Evolutionary conservation across 768 basidiomycete species (phyloP).

Genomic region (Rhizopogon roseolus): DNA sequence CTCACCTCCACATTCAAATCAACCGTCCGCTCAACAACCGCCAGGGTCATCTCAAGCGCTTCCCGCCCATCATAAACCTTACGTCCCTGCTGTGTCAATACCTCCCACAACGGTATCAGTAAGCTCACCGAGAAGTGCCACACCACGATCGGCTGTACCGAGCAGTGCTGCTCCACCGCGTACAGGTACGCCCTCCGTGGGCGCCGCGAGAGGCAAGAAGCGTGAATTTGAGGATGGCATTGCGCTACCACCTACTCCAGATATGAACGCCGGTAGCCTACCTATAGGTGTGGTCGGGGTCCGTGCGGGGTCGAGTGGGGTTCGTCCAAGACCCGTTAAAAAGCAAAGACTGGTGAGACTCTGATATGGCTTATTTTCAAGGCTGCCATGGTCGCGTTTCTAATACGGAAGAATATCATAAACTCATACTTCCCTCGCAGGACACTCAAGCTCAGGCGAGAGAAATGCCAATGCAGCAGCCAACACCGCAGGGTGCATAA

Average conservation of each 20-base stretch:
- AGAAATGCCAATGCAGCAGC: constrained; percentile 62
- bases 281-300: constrained; percentile 38
- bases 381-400: neutral
- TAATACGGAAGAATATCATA: neutral
- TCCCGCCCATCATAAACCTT: constrained; percentile 19
- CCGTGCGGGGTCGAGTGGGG: constrained; percentile 53
- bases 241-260: constrained; percentile 18
- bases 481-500: constrained; percentile 68
- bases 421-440: constrained; percentile 26
- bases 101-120: constrained; percentile 24
- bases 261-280: constrained; percentile 18
- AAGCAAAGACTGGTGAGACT: constrained; percentile 66
- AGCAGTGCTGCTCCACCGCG: constrained; percentile 20
- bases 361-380: constrained; percentile 7
- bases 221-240: constrained; percentile 24
- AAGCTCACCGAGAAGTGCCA: constrained; percentile 28
- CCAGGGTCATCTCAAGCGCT: constrained; percentile 9
- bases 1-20: constrained; percentile 18
- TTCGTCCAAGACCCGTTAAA: constrained; percentile 67
- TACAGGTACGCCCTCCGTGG: constrained; percentile 5
- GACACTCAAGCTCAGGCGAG: constrained; percentile 62
- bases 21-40: constrained; percentile 18
- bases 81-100: constrained; percentile 27
- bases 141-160: constrained; percentile 24
- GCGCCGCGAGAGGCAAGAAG: constrained; percentile 27